Evolutionary conservation across 306 rosid genomes (phyloP), one percentile per base, ranked within the genome.

Genomic region (Dicorynia guianensis): DNA sequence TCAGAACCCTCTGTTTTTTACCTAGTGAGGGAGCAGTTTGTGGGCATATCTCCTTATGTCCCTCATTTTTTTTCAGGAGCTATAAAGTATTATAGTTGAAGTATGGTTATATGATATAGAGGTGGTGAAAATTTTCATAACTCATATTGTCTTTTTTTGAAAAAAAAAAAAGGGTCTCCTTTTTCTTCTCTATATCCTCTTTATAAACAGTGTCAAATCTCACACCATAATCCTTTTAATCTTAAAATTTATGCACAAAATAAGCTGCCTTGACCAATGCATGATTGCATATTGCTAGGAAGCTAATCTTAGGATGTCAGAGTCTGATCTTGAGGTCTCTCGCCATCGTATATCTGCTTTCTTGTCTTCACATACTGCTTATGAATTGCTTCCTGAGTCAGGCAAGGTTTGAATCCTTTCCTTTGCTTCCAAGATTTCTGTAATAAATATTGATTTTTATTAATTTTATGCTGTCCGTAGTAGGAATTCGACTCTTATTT

Each of bases 301-400:
- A 77, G 82, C 75, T 58, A 39, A 64, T 77, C 87, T 83, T 9
- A 83, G 81, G 79, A 67, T 81, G 71, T 76, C 85, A 57, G 81
- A 69, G 60, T 74, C 86, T 65, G 90, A 85, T 63, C 57, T 88
- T 36, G 80, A 79, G 67, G 67, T 80, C 77, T 87, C 92, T 54
- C 87, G 80, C 15, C 63, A 83, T 46, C 80, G 73, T 55, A 77
- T 91, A 68, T 88, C 84, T 68, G 54, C 12, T 9, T 91, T 88
- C 85, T 66, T 91, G 84, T 83, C 90, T 66, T 11, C 86, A 58
- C 78, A 73, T 62, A 87, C 80, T 70, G 89, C 90, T 69, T 85
- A 85, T 35, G 87, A 91, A 56, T 81, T 91, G 79, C 86, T 88
- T 79, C 93, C 93, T 1, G 85, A 83, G 79, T 91, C 92, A 4